phyloP scores from a whole-genome alignment of 202 grass and related monocot genomes.

The Dendrocalamus latiflorus region DNA sequence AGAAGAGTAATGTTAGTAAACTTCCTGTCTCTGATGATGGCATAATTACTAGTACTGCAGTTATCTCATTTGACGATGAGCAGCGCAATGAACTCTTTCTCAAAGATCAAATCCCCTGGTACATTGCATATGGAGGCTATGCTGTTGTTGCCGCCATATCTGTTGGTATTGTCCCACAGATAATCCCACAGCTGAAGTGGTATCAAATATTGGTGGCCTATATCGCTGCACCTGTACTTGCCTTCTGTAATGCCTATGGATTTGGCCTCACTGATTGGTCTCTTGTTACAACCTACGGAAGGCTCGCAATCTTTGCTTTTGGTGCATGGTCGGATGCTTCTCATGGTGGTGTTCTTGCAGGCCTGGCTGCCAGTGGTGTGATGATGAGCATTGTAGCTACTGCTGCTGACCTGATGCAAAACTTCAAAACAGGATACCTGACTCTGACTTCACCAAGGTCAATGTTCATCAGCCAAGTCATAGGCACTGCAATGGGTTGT shows the following conservation, averaged over 20 bases:
- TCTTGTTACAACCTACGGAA: slow-evolving; percentile 44
- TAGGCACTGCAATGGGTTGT: slow-evolving; percentile 55
- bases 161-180: slow-evolving; percentile 31
- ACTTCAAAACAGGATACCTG: slow-evolving; percentile 56
- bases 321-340: slow-evolving; percentile 45
- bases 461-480: slow-evolving; percentile 46
- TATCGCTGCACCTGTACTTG: slow-evolving; percentile 32
- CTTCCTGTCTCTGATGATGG: slow-evolving; percentile 30
- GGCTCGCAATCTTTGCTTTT: slow-evolving; percentile 42
- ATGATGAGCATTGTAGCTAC: slow-evolving; percentile 47
- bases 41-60: neutral
- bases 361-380: slow-evolving; percentile 41
- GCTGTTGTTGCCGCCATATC: slow-evolving; percentile 33
- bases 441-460: too few relatives aligned
- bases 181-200: slow-evolving; percentile 48
- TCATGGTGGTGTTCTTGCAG: slow-evolving; percentile 44
- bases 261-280: slow-evolving; percentile 44
- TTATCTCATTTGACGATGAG: slow-evolving; percentile 32
- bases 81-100: slow-evolving; percentile 30
- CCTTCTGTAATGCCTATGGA: slow-evolving; percentile 61
- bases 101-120: slow-evolving; percentile 47
- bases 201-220: slow-evolving; percentile 51
- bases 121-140: slow-evolving; percentile 34
- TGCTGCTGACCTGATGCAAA: slow-evolving; percentile 48
- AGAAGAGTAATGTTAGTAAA: slow-evolving; percentile 7